Percentiles rank a stretch among this genome's conserved stretches.
Conservation (phyloP, 768 basidiomycete genomes). For the Cantharellus anzutake region DNA sequence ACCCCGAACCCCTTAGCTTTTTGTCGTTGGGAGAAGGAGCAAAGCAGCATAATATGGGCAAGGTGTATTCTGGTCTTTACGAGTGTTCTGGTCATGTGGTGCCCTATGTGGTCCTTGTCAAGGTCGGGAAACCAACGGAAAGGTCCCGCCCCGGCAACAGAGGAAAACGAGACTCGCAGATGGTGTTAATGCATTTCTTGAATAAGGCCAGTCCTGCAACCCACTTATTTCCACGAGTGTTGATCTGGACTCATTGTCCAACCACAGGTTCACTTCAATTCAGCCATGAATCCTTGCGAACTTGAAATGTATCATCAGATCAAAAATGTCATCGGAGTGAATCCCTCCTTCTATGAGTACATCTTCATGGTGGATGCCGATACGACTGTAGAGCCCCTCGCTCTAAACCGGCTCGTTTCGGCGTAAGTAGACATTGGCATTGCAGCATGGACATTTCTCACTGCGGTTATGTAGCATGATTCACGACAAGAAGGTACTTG, state of each 20-base stretch:
- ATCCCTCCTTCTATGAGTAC: constrained; percentile 97
- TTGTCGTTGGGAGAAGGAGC: constrained; percentile 84
- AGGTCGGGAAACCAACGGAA: constrained; percentile 91
- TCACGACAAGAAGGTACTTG: constrained; percentile 86
- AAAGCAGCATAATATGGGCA: constrained; percentile 96
- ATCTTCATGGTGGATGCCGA: constrained; percentile 87
- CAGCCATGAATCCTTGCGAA: constrained; percentile 92
- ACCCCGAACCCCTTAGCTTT: constrained; percentile 92
- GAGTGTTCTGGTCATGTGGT: constrained; percentile 91
- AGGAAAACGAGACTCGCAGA: constrained; percentile 96
- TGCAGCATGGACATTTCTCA: background rate
- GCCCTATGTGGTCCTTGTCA: constrained; percentile 81
- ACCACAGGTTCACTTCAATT: constrained; percentile 78
- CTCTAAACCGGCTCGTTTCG: constrained; percentile 79
- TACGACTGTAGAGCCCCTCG: constrained; percentile 77
- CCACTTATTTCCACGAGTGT: constrained; percentile 6
- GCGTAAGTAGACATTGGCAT: constrained; percentile 39
- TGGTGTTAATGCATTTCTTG: constrained; percentile 91
- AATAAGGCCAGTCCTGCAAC: constrained; percentile 45
- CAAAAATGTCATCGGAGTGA: constrained; percentile 98
- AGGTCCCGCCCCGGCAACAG: constrained; percentile 86
- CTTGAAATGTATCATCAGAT: constrained; percentile 99
- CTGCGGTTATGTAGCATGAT: constrained; percentile 53
- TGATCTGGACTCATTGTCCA: background rate
- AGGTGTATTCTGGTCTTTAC: constrained; percentile 90